Base-by-base conservation (phyloP, 345 rosid genomes). In the Conringia planisiliqua region DNA sequence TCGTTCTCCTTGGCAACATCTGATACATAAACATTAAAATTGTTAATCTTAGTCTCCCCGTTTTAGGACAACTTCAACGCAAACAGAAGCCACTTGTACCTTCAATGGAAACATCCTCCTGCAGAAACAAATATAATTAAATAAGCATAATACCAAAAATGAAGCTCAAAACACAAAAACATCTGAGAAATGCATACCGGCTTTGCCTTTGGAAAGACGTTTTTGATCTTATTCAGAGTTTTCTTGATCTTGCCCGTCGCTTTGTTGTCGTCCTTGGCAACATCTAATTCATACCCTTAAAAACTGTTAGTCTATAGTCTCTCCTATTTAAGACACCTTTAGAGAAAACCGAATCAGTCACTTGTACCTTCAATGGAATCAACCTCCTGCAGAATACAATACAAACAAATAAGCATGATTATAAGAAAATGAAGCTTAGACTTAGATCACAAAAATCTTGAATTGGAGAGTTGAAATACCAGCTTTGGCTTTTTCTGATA, bases 371-470 rank as follows among this genome's bases (percentile, higher is more conserved):
- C 79, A 27, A 73, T 60, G 44, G 86, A 82, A 78, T 64, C 62
- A 43, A 29, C 47, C 47, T 81, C 88, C 85, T 81, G 82, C 52
- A 61, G 30, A 47, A 54, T 73, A 71, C 10, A 67, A 82, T 39
- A 26, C 54, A 80, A 16, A 44, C 30, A 48, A 29, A 33, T 10
- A 64, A 17, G 54, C 35, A 17, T 33, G 18, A 32, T 24, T 11
- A 14, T 1, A 6, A 2, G 0, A 20, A 26, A 52, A 26, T 5
- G 35, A 48, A 22, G 12, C 7, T 36, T 61, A 73, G 8, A 33
- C 7, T 36, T 61, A 73, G 8, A 33, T 17, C 10, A 17, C 30
- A 11, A 47, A 17, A 17, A 12, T 6, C 26, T 11, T 16, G 46
- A 59, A 59, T 2, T 6, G 14, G 26, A 58, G 44, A 11, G 10